These are phyloP conservation scores for Monosporascus sp. DNA, from an alignment of 2,329 filamentous ascomycete species.

Conservation along the genomic window DNA sequence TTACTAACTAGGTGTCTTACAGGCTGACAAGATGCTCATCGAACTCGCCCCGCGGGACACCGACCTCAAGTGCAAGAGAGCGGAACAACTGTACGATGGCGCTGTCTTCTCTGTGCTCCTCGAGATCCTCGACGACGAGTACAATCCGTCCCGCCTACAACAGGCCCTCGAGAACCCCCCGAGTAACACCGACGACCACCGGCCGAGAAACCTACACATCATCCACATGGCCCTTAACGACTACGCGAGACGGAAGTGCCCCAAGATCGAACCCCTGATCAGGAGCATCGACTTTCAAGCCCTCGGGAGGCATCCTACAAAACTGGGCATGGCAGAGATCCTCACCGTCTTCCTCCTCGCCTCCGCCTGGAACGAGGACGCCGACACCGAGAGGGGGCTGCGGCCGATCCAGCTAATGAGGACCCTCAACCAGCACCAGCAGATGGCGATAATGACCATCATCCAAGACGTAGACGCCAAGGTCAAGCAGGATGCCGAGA, in stretches of 20 bases:
- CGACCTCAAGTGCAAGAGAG: slow-evolving; percentile 40
- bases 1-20: slow-evolving; percentile 11
- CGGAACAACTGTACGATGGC: slow-evolving; percentile 49
- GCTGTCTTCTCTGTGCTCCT: slow-evolving; percentile 50
- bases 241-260: slow-evolving; percentile 49
- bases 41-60: slow-evolving; percentile 27
- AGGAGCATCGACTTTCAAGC: slow-evolving; percentile 51
- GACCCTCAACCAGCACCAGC: slow-evolving; percentile 35
- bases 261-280: slow-evolving; percentile 46
- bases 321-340: slow-evolving; percentile 45
- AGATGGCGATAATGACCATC: slow-evolving; percentile 6
- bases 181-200: slow-evolving; percentile 38
- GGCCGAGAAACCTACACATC: slow-evolving; percentile 44
- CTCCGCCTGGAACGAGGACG: slow-evolving; percentile 50
- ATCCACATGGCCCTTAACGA: slow-evolving; percentile 50
- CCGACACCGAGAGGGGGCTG: slow-evolving; percentile 49
- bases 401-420: slow-evolving; percentile 38
- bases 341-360: slow-evolving; percentile 61
- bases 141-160: slow-evolving; percentile 50
- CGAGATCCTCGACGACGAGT: slow-evolving; percentile 52
- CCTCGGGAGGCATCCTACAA: slow-evolving; percentile 52
- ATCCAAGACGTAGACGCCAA: slow-evolving; percentile 20
- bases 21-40: slow-evolving; percentile 24
- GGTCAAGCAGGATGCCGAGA: slow-evolving; percentile 29
- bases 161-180: slow-evolving; percentile 32